A percentile compares a stretch with the other conserved stretches of the same genome.
These are phyloP conservation scores for Echinosophora koreensis DNA, from an alignment of 306 rosid species.

Conservation along the genomic window DNA sequence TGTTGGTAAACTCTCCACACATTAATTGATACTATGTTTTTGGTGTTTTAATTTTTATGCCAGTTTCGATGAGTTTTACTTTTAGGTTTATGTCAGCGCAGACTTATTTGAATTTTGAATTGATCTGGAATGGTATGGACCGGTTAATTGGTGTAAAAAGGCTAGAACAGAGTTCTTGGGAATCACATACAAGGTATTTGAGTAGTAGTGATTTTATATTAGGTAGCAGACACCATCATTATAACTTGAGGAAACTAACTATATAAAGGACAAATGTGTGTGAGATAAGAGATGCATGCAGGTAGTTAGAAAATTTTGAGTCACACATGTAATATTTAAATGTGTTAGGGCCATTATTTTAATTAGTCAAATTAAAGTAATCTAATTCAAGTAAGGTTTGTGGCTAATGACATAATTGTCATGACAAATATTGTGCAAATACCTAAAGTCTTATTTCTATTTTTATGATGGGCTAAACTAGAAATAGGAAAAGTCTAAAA, in stretches of 20 bases:
- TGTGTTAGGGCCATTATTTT: too few species aligned
- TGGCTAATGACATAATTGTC: too few species aligned
- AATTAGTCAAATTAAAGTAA: too few species aligned
- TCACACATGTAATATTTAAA: too few species aligned
- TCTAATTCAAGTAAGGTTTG: too few species aligned
- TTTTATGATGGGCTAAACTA: too few species aligned
- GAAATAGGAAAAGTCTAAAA: too few species aligned
- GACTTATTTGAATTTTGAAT: conserved; percentile 23
- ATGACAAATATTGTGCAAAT: too few species aligned
- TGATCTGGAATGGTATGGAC: not conserved
- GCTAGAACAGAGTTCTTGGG: not conserved
- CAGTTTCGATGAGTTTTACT: not conserved
- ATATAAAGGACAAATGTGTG: not conserved
- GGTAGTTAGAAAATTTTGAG: too few species aligned
- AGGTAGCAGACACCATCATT: not conserved
- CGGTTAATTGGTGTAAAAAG: not conserved
- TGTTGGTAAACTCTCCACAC: too few species aligned
- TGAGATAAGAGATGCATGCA: not conserved
- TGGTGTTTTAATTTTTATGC: not conserved
- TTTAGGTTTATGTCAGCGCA: not conserved
- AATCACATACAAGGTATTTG: not conserved
- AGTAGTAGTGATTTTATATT: not conserved
- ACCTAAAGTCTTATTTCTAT: too few species aligned
- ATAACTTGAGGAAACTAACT: not conserved
- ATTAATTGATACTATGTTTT: not conserved